Evolutionary conservation across 495 filamentous ascomycete genomes (phyloP).

Genomic region (Aspergillus panamensis): DNA sequence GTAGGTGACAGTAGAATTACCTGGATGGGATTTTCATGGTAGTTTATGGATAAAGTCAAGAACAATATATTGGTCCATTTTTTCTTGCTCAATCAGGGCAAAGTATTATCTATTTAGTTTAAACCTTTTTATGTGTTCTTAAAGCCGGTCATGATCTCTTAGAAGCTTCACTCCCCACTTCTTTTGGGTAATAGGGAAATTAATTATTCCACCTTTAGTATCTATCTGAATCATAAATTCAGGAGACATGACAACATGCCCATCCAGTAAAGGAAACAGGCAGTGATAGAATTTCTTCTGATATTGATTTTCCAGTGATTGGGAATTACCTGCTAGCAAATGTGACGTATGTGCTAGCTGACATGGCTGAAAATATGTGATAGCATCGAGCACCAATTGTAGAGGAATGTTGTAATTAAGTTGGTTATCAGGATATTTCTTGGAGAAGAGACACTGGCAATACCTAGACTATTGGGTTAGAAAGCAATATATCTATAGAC

Average conservation of each 20-base stretch:
- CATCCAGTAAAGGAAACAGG: constrained; percentile 18
- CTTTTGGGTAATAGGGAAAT: constrained; percentile 21
- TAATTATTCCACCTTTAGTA: constrained; percentile 21
- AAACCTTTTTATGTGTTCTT: constrained; percentile 22
- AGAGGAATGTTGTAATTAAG: constrained; percentile 20
- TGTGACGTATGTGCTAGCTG: constrained; percentile 19
- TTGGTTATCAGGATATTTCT: constrained; percentile 15
- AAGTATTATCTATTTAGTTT: constrained; percentile 19
- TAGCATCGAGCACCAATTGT: constrained; percentile 20
- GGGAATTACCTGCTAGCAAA: constrained; percentile 17
- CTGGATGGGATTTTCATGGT: constrained; percentile 19
- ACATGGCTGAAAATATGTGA: constrained; percentile 17
- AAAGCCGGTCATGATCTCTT: constrained; percentile 20
- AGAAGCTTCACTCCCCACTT: constrained; percentile 25
- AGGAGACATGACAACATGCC: constrained; percentile 21
- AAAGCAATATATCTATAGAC: constrained; percentile 13
- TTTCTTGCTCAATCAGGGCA: constrained; percentile 16
- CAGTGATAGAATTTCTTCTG: constrained; percentile 27
- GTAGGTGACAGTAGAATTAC: constrained; percentile 15
- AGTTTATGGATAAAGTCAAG: constrained; percentile 19
- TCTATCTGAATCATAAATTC: constrained; percentile 20
- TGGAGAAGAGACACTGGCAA: constrained; percentile 19
- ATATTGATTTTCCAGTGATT: constrained; percentile 26
- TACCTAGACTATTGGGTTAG: constrained; percentile 20
- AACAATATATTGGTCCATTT: constrained; percentile 25